These are phyloP conservation scores for Bothia castanella DNA, from an alignment of 1,284 basidiomycete genomes.

Conservation along the genomic window DNA sequence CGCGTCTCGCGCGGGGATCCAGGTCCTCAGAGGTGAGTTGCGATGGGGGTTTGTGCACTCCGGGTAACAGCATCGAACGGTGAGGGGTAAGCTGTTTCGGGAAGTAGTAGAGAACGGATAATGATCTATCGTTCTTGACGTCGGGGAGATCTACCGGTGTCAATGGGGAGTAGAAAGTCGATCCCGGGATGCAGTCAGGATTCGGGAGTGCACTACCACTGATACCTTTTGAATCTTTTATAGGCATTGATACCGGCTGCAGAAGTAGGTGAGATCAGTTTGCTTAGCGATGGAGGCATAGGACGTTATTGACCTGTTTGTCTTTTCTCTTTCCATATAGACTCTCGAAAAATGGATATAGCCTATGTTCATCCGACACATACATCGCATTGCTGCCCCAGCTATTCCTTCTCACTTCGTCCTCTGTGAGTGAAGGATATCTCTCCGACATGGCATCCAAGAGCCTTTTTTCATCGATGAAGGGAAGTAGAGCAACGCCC, in stretches of 20 bases:
- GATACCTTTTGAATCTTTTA: constrained; percentile 71
- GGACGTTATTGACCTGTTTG: constrained; percentile 58
- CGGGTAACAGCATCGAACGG: constrained; percentile 78
- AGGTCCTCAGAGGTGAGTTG: constrained; percentile 72
- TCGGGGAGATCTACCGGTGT: constrained; percentile 60
- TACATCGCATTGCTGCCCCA: constrained; percentile 87
- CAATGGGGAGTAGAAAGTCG: constrained; percentile 82
- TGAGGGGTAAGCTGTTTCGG: constrained; percentile 85
- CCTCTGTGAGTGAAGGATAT: constrained; percentile 73
- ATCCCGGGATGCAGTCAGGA: constrained; percentile 86
- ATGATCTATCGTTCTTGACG: constrained; percentile 81
- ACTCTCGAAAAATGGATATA: constrained; percentile 85
- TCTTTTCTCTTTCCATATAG: constrained; percentile 88
- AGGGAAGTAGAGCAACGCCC: constrained; percentile 93
- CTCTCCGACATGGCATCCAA: constrained; percentile 77
- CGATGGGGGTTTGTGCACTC: constrained; percentile 59
- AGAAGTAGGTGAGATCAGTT: constrained; percentile 13
- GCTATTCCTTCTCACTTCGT: constrained; percentile 80
- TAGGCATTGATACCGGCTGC: constrained; percentile 68
- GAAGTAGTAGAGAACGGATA: constrained; percentile 88
- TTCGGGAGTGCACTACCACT: constrained; percentile 80
- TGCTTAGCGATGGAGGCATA: constrained; percentile 1
- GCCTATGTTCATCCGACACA: constrained; percentile 77
- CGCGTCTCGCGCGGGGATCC: constrained; percentile 47
- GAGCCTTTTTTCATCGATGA: constrained; percentile 87